A percentile compares a stretch with the other conserved stretches of the same genome.
Conservation (phyloP, 306 rosid genomes). For the Begonia loranthoides region DNA sequence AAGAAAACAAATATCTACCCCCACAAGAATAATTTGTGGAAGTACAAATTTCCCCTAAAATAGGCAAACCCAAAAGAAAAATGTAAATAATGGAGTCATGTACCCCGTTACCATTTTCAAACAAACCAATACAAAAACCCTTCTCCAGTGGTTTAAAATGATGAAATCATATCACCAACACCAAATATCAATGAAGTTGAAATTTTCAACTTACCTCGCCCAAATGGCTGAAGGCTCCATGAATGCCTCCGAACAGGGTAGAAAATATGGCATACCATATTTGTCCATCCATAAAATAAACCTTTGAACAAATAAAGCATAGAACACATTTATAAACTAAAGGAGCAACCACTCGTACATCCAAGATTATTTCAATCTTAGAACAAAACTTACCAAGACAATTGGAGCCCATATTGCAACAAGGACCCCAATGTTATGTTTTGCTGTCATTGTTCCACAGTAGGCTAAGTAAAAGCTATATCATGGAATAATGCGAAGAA, state of each 20-base stretch:
- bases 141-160: background rate
- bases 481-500: background rate
- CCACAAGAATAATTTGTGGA: background rate
- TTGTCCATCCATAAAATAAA: constrained; percentile 95
- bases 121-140: background rate
- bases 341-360: too few relatives aligned
- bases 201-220: constrained; percentile 77
- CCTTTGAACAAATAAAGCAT: constrained; percentile 37
- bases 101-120: background rate
- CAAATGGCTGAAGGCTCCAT: constrained; percentile 95
- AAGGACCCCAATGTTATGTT: constrained; percentile 42
- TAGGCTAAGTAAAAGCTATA: constrained; percentile 12
- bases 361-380: too few relatives aligned
- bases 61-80: too few relatives aligned
- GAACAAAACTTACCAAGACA: constrained; percentile 57
- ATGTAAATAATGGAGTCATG: too few relatives aligned
- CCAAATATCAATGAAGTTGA: background rate
- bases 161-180: too few relatives aligned
- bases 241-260: constrained; percentile 81
- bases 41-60: too few relatives aligned
- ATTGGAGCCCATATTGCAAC: constrained; percentile 95
- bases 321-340: constrained; percentile 5
- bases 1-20: constrained; percentile 7
- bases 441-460: constrained; percentile 32
- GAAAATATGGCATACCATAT: constrained; percentile 98